Conservation (phyloP, 441 rosid genomes). For the Pelargonium australe region DNA sequence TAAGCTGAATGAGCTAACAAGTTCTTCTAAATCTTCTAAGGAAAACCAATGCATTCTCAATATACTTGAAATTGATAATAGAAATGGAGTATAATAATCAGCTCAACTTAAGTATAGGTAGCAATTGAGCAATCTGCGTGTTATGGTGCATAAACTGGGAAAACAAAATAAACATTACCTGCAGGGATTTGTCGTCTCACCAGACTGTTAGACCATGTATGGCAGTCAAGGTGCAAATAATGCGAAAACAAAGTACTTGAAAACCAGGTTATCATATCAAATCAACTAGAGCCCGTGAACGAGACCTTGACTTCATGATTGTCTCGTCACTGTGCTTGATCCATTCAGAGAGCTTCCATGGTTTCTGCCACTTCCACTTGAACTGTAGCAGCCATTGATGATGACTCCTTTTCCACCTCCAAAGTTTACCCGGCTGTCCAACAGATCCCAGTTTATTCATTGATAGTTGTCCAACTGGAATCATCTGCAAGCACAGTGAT, state of each 20-base stretch:
- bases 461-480: constrained; percentile 37
- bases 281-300: constrained; percentile 28
- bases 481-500: constrained; percentile 36
- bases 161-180: constrained; percentile 26
- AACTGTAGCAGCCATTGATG: constrained; percentile 72
- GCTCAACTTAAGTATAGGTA: neutral
- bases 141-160: neutral
- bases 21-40: neutral
- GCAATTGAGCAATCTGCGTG: neutral
- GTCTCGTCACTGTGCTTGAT: constrained; percentile 67
- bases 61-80: neutral
- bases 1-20: neutral
- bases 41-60: neutral
- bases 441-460: constrained; percentile 41
- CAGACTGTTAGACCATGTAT: constrained; percentile 16
- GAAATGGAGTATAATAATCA: neutral
- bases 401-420: constrained; percentile 82
- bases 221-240: constrained; percentile 22
- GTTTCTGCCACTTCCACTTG: constrained; percentile 81
- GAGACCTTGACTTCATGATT: constrained; percentile 46
- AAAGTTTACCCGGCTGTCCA: constrained; percentile 53
- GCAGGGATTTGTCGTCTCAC: constrained; percentile 16
- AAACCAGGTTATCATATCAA: constrained; percentile 25
- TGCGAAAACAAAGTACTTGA: constrained; percentile 18
- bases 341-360: constrained; percentile 77